These are phyloP conservation scores for Sporothrix inflata DNA, from an alignment of 2,329 filamentous ascomycete genomes.

Conservation along the genomic window DNA sequence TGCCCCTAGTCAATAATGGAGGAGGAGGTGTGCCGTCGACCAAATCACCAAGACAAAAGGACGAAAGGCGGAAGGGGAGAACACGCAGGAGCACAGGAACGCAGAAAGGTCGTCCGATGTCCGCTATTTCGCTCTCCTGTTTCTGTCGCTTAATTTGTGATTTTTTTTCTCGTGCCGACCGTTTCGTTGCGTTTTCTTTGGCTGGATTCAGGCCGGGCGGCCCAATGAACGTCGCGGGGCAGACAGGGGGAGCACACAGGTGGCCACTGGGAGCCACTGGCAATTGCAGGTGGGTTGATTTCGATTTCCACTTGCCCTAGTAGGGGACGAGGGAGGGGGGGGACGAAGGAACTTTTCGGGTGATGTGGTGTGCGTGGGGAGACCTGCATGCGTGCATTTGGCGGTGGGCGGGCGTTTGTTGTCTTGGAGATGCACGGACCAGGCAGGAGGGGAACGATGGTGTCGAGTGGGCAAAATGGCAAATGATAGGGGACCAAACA, in stretches of 20 bases:
- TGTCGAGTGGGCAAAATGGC: too few relatives aligned
- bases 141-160: slow-evolving; percentile 13
- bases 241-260: slow-evolving; percentile 22
- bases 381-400: slow-evolving; percentile 13
- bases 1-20: slow-evolving; percentile 10
- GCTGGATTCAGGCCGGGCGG: background rate
- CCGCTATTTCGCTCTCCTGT: slow-evolving; percentile 17
- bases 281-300: slow-evolving; percentile 21
- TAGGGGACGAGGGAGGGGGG: slow-evolving; percentile 14
- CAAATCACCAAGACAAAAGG: slow-evolving; percentile 16
- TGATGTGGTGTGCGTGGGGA: slow-evolving; percentile 29
- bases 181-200: slow-evolving; percentile 24
- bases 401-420: slow-evolving; percentile 26
- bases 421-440: slow-evolving; percentile 37
- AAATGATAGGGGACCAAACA: background rate
- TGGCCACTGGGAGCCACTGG: background rate
- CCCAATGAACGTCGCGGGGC: slow-evolving; percentile 26
- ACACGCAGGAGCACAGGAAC: background rate
- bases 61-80: slow-evolving; percentile 18
- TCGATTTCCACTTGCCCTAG: slow-evolving; percentile 23
- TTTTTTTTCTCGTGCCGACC: slow-evolving; percentile 10
- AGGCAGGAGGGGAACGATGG: slow-evolving; percentile 21
- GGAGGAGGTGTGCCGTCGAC: background rate
- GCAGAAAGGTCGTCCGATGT: slow-evolving; percentile 24
- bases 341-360: slow-evolving; percentile 31